phyloP scores from a whole-genome alignment of 495 filamentous ascomycete species.

The Podospora fimiseda region DNA sequence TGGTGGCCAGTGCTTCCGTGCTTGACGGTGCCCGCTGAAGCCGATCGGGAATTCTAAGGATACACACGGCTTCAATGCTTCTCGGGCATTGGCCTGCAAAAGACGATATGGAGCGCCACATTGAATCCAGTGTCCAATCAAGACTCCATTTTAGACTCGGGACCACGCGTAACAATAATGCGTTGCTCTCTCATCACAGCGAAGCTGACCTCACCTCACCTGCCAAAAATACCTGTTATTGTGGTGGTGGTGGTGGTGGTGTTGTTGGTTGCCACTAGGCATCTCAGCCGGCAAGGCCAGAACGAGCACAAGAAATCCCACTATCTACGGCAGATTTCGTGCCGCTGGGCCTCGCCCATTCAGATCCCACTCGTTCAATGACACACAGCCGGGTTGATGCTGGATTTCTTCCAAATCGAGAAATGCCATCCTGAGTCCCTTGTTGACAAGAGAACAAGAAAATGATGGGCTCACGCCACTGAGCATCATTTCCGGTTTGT shows the following conservation, averaged over 20 bases:
- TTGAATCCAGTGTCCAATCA: constrained; percentile 1
- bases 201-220: constrained; percentile 1
- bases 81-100: constrained; percentile 2
- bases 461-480: constrained; percentile 1
- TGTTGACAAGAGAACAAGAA: background rate
- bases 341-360: background rate
- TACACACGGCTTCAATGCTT: background rate
- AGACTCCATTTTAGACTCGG: background rate
- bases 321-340: background rate
- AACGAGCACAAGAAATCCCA: constrained; percentile 1
- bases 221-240: constrained; percentile 2
- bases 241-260: background rate
- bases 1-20: constrained; percentile 12
- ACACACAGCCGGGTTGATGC: background rate
- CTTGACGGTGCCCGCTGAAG: background rate
- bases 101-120: constrained; percentile 6
- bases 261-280: constrained; percentile 4
- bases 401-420: background rate
- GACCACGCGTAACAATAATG: constrained; percentile 1
- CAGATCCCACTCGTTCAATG: background rate
- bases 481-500: constrained; percentile 6
- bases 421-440: no score
- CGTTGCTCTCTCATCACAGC: background rate
- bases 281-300: background rate
- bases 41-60: background rate